Conservation (phyloP, 1,284 basidiomycete genomes). For the Macrocystidia cucumis region DNA sequence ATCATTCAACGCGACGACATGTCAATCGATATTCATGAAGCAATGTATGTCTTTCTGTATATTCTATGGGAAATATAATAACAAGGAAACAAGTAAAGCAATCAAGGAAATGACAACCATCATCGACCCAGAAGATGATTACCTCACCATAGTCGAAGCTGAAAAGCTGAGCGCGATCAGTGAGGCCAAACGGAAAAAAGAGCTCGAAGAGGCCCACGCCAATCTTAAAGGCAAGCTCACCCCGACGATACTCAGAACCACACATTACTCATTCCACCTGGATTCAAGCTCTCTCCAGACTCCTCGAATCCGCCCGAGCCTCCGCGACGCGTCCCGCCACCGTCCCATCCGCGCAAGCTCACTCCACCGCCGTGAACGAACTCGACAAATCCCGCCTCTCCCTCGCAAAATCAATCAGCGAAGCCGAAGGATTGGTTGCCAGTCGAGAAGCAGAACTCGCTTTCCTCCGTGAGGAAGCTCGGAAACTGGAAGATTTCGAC, state of each 20-base stretch:
- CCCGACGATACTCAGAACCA: neutral
- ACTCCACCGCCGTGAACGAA: conserved; percentile 52
- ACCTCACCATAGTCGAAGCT: conserved; percentile 59
- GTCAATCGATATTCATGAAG: conserved; percentile 17
- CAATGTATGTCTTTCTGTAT: conserved; percentile 10
- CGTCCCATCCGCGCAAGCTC: conserved; percentile 58
- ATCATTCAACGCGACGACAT: conserved; percentile 5
- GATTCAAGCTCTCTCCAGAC: conserved; percentile 49
- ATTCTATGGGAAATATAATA: neutral
- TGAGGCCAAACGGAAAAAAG: conserved; percentile 48
- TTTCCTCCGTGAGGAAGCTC: conserved; percentile 53
- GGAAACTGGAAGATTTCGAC: conserved; percentile 56
- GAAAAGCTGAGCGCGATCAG: conserved; percentile 58
- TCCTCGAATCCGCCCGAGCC: conserved; percentile 58
- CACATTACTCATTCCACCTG: conserved; percentile 1
- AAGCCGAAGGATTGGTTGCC: conserved; percentile 55
- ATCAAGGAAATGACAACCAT: conserved; percentile 60
- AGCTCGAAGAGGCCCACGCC: conserved; percentile 53
- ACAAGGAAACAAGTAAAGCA: conserved; percentile 38
- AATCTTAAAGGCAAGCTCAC: conserved; percentile 46
- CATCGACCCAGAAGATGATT: conserved; percentile 71
- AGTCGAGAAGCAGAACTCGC: conserved; percentile 64
- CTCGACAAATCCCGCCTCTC: conserved; percentile 55
- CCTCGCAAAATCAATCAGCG: conserved; percentile 70
- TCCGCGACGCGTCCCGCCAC: conserved; percentile 64